Percentiles rank a stretch among this genome's conserved stretches.
These are phyloP conservation scores for Boletus speciosus DNA, from an alignment of 768 basidiomycete species.

Conservation along the genomic window DNA sequence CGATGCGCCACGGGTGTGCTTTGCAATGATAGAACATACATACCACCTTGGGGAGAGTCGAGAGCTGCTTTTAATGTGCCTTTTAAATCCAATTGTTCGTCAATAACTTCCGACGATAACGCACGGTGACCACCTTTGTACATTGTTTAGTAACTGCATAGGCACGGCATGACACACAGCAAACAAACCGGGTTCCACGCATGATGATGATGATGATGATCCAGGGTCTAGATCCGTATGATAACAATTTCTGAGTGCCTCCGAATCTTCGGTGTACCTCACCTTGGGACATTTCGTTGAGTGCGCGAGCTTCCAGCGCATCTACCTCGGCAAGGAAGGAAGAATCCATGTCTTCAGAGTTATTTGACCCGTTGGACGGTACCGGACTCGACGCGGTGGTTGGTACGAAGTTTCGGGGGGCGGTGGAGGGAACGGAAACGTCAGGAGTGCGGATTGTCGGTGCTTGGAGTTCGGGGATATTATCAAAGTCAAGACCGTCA, in stretches of 20 bases:
- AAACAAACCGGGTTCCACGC: slow-evolving; percentile 5
- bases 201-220: neutral
- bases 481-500: slow-evolving; percentile 46
- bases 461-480: slow-evolving; percentile 30
- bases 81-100: neutral
- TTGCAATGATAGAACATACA: slow-evolving; percentile 4
- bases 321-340: slow-evolving; percentile 40
- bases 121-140: slow-evolving; percentile 13
- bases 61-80: neutral
- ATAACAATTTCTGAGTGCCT: neutral
- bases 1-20: neutral
- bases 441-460: neutral
- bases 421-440: neutral
- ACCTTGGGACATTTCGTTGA: slow-evolving; percentile 12
- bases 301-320: slow-evolving; percentile 40
- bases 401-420: neutral
- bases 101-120: slow-evolving; percentile 1
- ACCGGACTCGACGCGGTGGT: slow-evolving; percentile 10
- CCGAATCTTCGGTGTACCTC: neutral
- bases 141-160: neutral
- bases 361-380: slow-evolving; percentile 2
- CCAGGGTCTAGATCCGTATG: neutral
- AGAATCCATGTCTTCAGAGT: slow-evolving; percentile 21
- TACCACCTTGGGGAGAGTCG: slow-evolving; percentile 12
- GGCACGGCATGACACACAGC: neutral